Conservation (phyloP, 352 stramenopile genomes). For the Aphanomyces astaci region DNA sequence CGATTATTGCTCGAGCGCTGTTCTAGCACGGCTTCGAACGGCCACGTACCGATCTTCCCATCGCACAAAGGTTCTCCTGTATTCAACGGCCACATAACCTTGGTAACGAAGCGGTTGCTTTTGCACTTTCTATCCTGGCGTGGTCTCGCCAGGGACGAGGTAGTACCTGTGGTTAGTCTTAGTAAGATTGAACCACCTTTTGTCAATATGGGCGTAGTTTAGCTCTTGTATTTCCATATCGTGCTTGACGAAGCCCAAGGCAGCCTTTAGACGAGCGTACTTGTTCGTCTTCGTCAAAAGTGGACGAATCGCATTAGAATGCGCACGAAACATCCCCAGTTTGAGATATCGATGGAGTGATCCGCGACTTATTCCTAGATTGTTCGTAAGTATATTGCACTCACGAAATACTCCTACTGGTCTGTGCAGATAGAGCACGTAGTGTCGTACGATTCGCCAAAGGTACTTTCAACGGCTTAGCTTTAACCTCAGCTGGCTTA, state of each 20-base stretch:
- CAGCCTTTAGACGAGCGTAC: not conserved
- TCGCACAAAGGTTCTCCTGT: slow-evolving; percentile 32
- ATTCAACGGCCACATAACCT: slow-evolving; percentile 37
- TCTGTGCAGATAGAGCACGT: not conserved
- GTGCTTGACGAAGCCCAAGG: not conserved
- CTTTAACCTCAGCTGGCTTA: not conserved
- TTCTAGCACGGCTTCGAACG: slow-evolving; percentile 23
- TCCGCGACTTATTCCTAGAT: not conserved
- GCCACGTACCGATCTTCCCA: slow-evolving; percentile 42
- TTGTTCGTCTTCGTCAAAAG: not conserved
- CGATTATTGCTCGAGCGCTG: slow-evolving; percentile 25
- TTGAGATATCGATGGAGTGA: slow-evolving; percentile 2
- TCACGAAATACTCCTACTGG: not conserved
- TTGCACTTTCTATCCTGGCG: slow-evolving; percentile 8
- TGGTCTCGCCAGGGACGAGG: slow-evolving; percentile 7
- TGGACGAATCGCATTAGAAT: not conserved
- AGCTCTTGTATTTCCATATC: not conserved
- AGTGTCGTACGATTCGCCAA: not conserved
- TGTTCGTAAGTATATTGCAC: not conserved
- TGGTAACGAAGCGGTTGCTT: slow-evolving; percentile 25
- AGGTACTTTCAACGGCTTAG: not conserved
- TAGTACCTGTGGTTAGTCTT: not conserved
- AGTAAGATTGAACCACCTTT: slow-evolving; percentile 1
- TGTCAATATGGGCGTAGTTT: not conserved
- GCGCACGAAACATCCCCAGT: not conserved